Base-by-base conservation (phyloP, 106 monocot species). In the Agapanthus africanus region DNA sequence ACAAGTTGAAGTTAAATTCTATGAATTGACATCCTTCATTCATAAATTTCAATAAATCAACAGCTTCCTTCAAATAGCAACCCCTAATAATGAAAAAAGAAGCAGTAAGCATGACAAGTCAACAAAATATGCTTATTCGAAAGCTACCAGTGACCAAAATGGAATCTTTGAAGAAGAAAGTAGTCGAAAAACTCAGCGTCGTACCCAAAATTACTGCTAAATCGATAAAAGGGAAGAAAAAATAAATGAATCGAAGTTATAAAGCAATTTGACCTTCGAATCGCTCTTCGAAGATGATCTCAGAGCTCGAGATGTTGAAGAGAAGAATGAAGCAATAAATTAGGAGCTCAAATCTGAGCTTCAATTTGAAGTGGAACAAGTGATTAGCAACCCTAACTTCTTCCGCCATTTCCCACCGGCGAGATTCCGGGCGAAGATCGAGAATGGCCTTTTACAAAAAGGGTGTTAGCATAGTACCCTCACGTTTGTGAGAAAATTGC, bases 221-320 rank as follows among this genome's bases (percentile, higher is more conserved):
- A n/a, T n/a, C n/a, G n/a, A n/a, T n/a, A n/a, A n/a, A n/a, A n/a
- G n/a, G n/a, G 11, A 11, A 14, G 16, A 44, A 44, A 44, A 44
- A 44, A 44, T 44, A 57, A 10, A 57, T 28, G 56, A 57, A 54
- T 57, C 10, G 23, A 64, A 64, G 64, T 23, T 39, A 9, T 4
- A 41, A 16, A 42, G 40, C 26, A 11, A 66, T 37, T 11, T 41
- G 27, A 94, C 94, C 90, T 59, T 94, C 90, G 68, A 94, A 94
- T 65, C 81, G 76, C 75, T 94, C 94, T 69, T 94, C 94, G 70
- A 94, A 94, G 83, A 94, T 59, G 76, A 91, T 77, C 70, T 94
- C 94, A 37, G 81, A 75, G 49, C 73, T 31, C 0, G 87, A 79
- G 37, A 51, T 16, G 23, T 21, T 37, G 57, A 76, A 54, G 37